phyloP scores from a whole-genome alignment of 805 yeast species.

The Candida takata region DNA sequence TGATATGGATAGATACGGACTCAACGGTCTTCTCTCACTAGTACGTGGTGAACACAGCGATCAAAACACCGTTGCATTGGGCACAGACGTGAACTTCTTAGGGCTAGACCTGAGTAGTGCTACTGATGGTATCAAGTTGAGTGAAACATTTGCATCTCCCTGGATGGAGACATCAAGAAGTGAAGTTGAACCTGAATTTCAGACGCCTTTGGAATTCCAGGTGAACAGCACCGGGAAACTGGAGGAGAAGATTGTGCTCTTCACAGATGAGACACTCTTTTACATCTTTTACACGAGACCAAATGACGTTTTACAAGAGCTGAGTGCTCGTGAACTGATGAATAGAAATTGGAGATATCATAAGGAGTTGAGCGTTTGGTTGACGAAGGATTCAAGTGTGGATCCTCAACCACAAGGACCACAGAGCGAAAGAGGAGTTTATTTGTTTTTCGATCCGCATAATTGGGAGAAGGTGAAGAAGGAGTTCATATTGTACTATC shows the following conservation, averaged over 20 bases:
- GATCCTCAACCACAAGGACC: slow-evolving; percentile 80
- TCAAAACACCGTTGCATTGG: slow-evolving; percentile 60
- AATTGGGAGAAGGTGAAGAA: slow-evolving; percentile 91
- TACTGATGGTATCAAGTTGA: slow-evolving; percentile 33
- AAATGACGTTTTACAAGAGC: slow-evolving; percentile 85
- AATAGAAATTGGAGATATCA: slow-evolving; percentile 96
- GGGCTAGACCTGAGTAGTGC: slow-evolving; percentile 52
- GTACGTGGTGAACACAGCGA: slow-evolving; percentile 58
- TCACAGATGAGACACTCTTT: slow-evolving; percentile 88
- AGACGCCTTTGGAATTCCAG: slow-evolving; percentile 43
- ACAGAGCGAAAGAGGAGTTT: slow-evolving; percentile 88
- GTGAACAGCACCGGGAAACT: slow-evolving; percentile 8
- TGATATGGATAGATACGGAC: slow-evolving; percentile 59
- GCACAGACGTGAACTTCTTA: slow-evolving; percentile 61
- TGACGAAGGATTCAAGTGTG: slow-evolving; percentile 84
- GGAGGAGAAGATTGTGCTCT: slow-evolving; percentile 45
- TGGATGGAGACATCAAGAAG: slow-evolving; percentile 91
- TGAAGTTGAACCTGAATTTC: slow-evolving; percentile 81
- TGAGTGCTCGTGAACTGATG: slow-evolving; percentile 86
- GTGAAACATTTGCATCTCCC: slow-evolving; percentile 76
- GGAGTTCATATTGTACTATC: slow-evolving; percentile 54
- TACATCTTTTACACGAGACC: slow-evolving; percentile 93
- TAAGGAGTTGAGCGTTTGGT: slow-evolving; percentile 92
- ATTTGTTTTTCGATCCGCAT: slow-evolving; percentile 91
- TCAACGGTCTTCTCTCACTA: slow-evolving; percentile 55